Evolutionary conservation across 192 early-diverging fungal genomes (phyloP), one percentile per base, ranked within the genome.

Genomic region (Coemansia reversa): DNA sequence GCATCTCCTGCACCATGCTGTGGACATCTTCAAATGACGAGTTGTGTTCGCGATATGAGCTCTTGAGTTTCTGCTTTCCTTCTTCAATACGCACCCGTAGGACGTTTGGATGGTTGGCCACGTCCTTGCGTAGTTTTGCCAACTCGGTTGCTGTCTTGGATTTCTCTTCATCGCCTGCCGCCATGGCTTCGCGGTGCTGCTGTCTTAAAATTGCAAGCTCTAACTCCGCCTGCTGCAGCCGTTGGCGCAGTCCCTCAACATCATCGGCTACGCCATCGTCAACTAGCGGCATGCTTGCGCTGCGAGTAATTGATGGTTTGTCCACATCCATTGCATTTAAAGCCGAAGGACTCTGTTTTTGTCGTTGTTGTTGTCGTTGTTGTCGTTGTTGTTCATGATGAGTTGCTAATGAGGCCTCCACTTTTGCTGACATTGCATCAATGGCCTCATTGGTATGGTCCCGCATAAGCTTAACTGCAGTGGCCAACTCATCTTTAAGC

Each of bases 1-100:
- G 90, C 65, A 92, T 81, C 45, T 88, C 84, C 58, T 91, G 89
- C 12, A 91, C 81, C 49, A 88, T 66, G 52, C 86, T 79, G 60
- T 91, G 84, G 9, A 89, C 68, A n/a, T 86, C 84, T 62, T 90
- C 90, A 18, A 89, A 81, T 45, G 76, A 68, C 22, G 69, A 51
- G n/a, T 82, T 86, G 22, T 84, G 72, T 30, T 59, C 60, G 1
- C 85, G 77, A 55, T 85, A 83, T 14, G 66, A 58, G 25, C 56
- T 67, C 45, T 82, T 75, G 7, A 88, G 75, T 59, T 67, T 54
- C 22, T 52, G 51, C 53, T 85, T 86, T 39, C 83, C 84, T 39
- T 79, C 67, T 63, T 88, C 87, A n/a, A 86, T 87, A 47, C 84
- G 82, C 64, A 66, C 51, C 7, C 80, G 66, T 33, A 81, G 70